Evolutionary conservation across 2,329 filamentous ascomycete species (phyloP), one percentile per base, ranked within the genome.

Genomic region (Neopestalotiopsis rosae): DNA sequence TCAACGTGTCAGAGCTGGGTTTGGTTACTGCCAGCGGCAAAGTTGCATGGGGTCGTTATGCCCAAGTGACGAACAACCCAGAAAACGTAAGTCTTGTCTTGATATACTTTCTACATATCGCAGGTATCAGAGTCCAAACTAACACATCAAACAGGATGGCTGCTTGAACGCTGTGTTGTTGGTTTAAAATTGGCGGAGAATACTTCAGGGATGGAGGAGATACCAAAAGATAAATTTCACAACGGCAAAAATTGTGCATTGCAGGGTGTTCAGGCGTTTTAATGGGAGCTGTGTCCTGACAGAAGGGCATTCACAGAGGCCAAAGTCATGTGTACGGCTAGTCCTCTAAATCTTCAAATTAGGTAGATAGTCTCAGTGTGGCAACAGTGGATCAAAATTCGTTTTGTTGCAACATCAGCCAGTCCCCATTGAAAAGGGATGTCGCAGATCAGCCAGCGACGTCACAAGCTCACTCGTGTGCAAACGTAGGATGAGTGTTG

Each of bases 1-100:
- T 98, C 76, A 97, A 99, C 79, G 94, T 98, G 38, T 92, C 89
- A 68, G 96, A 99, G 80, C 82, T 98, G 71, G 96, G 96, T 72
- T 85, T 98, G 71, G 94, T 97, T 17, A 98, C 96, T 2, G 92
- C 95, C 1, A 91, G 90, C 71, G 96, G 96, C 71, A 98, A 98
- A 84, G 94, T 97, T 9, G 94, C 95, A 6, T 98, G 95, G 95
- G 94, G 94, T 74, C 87, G 93, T 73, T 96, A 91, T 83, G 93
- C 92, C 7, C 92, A 94, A 81, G 86, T 93, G 40, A 82, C 79
- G 5, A 87, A 87, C 76, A 84, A 84, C 73, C 82, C 82, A 3
- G 84, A 86, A 76, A 82, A 82, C 71, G 57, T 59, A 24, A 59
- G 57, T 59, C 1, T 12, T 59, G 14, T 28, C 24, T 30, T 14